These are phyloP conservation scores for Phyllosticta citribraziliensis DNA, from an alignment of 2,329 filamentous ascomycete genomes.

Conservation along the genomic window DNA sequence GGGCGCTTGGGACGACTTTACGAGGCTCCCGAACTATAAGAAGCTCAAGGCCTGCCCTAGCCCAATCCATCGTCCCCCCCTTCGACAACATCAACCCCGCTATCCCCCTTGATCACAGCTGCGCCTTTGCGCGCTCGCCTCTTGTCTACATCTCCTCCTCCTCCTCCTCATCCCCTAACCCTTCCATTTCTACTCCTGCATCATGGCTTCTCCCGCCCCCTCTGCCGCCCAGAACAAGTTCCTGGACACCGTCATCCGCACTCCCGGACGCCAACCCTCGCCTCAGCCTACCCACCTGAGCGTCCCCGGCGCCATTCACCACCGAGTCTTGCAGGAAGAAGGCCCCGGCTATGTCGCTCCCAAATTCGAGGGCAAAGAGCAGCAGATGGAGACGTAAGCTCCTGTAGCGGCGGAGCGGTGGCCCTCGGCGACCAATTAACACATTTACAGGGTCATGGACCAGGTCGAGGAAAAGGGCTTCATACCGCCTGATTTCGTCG, in stretches of 20 bases:
- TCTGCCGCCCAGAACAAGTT: conserved; percentile 42
- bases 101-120: not conserved
- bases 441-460: conserved; percentile 57
- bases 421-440: conserved; percentile 16
- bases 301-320: conserved; percentile 51
- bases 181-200: not conserved
- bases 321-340: conserved; percentile 72
- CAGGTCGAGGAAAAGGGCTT: conserved; percentile 70
- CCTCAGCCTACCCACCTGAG: conserved; percentile 81
- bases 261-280: conserved; percentile 60
- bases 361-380: conserved; percentile 82
- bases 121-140: not conserved
- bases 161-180: not conserved
- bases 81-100: not conserved
- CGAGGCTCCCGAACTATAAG: not conserved
- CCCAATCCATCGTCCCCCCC: not conserved
- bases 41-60: not conserved
- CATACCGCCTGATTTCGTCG: conserved; percentile 74
- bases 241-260: conserved; percentile 44
- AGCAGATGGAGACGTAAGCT: conserved; percentile 71
- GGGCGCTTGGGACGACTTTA: not conserved
- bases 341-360: conserved; percentile 92
- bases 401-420: conserved; percentile 2
- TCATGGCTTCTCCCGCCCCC: conserved; percentile 5
- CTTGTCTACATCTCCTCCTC: not conserved